Percentiles rank a stretch among this genome's conserved stretches.
phyloP scores from a whole-genome alignment of 2,329 filamentous ascomycete species.

The Nannizzia gypsea region DNA sequence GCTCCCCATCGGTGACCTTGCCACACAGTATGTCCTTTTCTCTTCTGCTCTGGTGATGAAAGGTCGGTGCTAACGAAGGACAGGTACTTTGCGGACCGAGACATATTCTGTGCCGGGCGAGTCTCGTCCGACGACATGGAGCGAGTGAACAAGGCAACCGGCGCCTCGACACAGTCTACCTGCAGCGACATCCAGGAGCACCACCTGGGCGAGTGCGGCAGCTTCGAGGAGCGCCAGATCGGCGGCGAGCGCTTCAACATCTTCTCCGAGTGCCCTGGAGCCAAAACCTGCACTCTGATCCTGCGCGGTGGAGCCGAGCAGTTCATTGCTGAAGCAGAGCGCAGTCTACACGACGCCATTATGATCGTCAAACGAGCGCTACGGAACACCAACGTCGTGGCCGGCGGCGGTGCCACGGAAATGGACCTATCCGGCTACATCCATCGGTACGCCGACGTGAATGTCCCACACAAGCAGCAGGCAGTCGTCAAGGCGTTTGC shows the following conservation, averaged over 20 bases:
- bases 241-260: slow-evolving; percentile 97
- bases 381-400: slow-evolving; percentile 87
- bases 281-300: slow-evolving; percentile 93
- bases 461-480: slow-evolving; percentile 90
- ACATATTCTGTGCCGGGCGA: slow-evolving; percentile 95
- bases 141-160: slow-evolving; percentile 87
- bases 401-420: slow-evolving; percentile 85
- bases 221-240: slow-evolving; percentile 92
- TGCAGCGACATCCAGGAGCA: slow-evolving; percentile 86
- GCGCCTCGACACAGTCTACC: slow-evolving; percentile 83
- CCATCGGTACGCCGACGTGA: slow-evolving; percentile 82
- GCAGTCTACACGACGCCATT: slow-evolving; percentile 94
- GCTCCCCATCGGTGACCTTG: slow-evolving; percentile 90
- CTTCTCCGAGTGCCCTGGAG: slow-evolving; percentile 88
- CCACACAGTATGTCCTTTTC: slow-evolving; percentile 56
- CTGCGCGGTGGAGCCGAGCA: slow-evolving; percentile 94
- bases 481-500: slow-evolving; percentile 95
- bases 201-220: slow-evolving; percentile 81
- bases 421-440: slow-evolving; percentile 96
- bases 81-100: slow-evolving; percentile 83
- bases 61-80: background rate
- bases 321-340: slow-evolving; percentile 97
- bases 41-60: background rate
- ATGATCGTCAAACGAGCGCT: slow-evolving; percentile 99
- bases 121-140: slow-evolving; percentile 88